phyloP scores from a whole-genome alignment of 192 early-diverging fungal genomes.

The Kickxella alabastrina region DNA sequence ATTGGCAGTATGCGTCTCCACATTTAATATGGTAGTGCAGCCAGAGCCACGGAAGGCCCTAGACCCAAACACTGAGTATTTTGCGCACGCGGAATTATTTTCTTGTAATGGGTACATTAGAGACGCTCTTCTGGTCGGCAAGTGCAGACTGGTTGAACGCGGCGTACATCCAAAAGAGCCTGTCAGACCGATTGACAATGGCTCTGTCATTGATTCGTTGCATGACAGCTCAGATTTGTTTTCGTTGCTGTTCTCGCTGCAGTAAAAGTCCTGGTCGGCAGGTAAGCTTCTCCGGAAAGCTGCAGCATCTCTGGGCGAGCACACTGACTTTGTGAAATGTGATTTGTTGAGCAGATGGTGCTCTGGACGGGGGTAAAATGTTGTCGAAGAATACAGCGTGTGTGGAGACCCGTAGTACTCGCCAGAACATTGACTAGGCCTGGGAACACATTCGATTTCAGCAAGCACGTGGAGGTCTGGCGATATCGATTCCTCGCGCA shows the following conservation, averaged over 20 bases:
- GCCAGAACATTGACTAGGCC: neutral
- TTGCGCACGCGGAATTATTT: neutral
- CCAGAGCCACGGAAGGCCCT: slow-evolving; percentile 3
- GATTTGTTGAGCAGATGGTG: neutral
- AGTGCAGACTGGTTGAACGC: no score
- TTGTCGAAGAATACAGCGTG: slow-evolving; percentile 7
- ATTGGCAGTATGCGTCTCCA: neutral
- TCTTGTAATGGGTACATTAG: neutral
- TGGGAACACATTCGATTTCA: slow-evolving; percentile 17
- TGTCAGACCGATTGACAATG: no score
- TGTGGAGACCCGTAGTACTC: slow-evolving; percentile 1
- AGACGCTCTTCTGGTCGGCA: neutral
- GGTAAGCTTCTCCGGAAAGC: neutral
- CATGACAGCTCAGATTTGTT: no score
- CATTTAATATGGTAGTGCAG: neutral
- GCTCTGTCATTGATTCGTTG: no score
- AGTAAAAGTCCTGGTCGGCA: neutral
- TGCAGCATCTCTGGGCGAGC: slow-evolving; percentile 1
- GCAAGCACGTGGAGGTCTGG: slow-evolving; percentile 36
- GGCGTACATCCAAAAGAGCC: no score
- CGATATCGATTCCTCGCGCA: slow-evolving; percentile 35
- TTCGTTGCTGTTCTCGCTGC: neutral
- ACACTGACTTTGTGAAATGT: slow-evolving; percentile 2
- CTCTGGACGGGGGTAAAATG: slow-evolving; percentile 5
- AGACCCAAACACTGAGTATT: neutral